Evolutionary conservation across 345 rosid species (phyloP).

Genomic region (Leavenworthia alabamica): DNA sequence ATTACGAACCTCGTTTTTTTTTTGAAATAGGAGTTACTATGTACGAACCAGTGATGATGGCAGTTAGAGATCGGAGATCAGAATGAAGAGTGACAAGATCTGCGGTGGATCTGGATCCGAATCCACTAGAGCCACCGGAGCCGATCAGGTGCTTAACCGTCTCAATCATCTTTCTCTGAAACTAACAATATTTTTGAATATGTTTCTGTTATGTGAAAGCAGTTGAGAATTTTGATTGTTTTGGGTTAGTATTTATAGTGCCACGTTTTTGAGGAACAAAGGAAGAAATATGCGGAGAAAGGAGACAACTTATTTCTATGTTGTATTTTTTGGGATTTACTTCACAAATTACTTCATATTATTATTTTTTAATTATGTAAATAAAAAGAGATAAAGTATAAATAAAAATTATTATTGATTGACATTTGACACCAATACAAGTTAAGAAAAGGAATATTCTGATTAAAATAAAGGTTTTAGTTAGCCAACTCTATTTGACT

Average conservation of each 20-base stretch:
- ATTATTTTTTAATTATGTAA: not conserved
- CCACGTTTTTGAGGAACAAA: constrained; percentile 22
- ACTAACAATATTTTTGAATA: not conserved
- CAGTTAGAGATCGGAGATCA: constrained; percentile 16
- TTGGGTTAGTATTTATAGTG: constrained; percentile 29
- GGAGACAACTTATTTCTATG: constrained; percentile 17
- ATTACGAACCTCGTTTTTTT: not conserved
- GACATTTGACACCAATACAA: constrained; percentile 1
- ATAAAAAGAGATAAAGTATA: not conserved
- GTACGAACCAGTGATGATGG: constrained; percentile 28
- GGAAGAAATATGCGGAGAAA: not conserved
- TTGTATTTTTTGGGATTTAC: not conserved
- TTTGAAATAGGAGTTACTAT: not conserved
- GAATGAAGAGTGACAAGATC: constrained; percentile 51
- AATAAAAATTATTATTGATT: not conserved
- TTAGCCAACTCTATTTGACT: constrained; percentile 37
- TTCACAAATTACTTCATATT: not conserved
- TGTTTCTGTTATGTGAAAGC: constrained; percentile 12
- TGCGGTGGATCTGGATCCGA: constrained; percentile 84
- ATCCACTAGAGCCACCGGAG: constrained; percentile 71
- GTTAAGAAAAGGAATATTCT: not conserved
- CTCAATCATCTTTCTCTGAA: constrained; percentile 56
- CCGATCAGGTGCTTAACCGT: constrained; percentile 74
- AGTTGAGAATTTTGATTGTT: constrained; percentile 5
- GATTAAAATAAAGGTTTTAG: constrained; percentile 20